A percentile compares a stretch with the other conserved stretches of the same genome.
Evolutionary conservation across 192 early-diverging fungal species (phyloP).

Genomic region (Linnemannia hyalina): DNA sequence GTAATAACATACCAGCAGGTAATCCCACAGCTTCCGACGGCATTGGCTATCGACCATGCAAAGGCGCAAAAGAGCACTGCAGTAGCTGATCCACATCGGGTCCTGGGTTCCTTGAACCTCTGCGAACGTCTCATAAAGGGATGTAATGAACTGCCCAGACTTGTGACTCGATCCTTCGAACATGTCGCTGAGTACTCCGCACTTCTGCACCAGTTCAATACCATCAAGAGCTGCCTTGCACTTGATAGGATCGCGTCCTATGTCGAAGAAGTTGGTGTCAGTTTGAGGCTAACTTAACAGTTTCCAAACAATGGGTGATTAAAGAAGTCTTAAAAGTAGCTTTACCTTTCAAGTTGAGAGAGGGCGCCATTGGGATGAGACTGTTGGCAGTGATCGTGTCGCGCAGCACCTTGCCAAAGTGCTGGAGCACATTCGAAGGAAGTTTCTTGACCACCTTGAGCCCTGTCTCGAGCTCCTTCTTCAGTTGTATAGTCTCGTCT

Average conservation of each 20-base stretch:
- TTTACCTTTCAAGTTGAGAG: conserved; percentile 27
- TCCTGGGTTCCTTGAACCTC: conserved; percentile 32
- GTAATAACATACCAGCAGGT: conserved; percentile 21
- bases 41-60: conserved; percentile 30
- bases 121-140: conserved; percentile 38
- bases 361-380: conserved; percentile 26
- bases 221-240: conserved; percentile 40
- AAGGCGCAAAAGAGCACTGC: conserved; percentile 34
- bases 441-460: conserved; percentile 28
- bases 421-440: not conserved
- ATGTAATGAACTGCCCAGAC: conserved; percentile 21
- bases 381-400: conserved; percentile 17
- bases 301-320: not conserved
- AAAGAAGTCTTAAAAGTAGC: not conserved
- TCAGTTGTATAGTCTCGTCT: conserved; percentile 19
- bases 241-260: conserved; percentile 48
- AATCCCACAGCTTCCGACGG: conserved; percentile 20
- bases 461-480: conserved; percentile 31
- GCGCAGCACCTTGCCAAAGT: conserved; percentile 22
- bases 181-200: conserved; percentile 18
- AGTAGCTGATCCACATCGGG: conserved; percentile 52
- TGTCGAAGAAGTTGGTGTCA: not conserved
- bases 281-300: not conserved
- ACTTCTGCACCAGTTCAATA: conserved; percentile 30
- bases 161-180: conserved; percentile 28